Conservation (phyloP, 2,329 filamentous ascomycete species). For the Neoascochyta sp. region DNA sequence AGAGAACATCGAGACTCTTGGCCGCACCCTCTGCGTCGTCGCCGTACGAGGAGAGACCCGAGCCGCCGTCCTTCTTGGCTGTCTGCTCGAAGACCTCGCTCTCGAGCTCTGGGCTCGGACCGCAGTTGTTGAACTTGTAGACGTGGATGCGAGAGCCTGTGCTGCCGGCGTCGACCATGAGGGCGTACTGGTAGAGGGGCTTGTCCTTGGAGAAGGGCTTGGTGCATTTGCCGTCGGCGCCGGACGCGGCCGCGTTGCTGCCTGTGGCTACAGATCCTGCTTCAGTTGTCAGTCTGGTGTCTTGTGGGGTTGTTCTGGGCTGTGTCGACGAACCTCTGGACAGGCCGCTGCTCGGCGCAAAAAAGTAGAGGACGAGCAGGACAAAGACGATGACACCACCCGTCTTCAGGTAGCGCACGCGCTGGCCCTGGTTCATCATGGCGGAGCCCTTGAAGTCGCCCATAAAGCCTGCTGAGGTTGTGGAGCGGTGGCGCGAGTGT, state of each 20-base stretch:
- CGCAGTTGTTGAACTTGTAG: conserved; percentile 99
- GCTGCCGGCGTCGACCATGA: conserved; percentile 98
- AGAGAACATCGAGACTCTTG: conserved; percentile 79
- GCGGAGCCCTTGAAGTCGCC: conserved; percentile 44
- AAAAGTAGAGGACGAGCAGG: conserved; percentile 55
- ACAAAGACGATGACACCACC: conserved; percentile 58
- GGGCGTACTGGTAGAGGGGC: conserved; percentile 91
- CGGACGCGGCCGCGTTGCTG: conserved; percentile 50
- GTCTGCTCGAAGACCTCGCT: conserved; percentile 92
- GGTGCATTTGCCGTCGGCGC: conserved; percentile 69
- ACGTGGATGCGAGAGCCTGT: conserved; percentile 97
- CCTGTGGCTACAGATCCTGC: conserved; percentile 22
- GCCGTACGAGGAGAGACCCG: conserved; percentile 79
- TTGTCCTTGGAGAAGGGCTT: conserved; percentile 83
- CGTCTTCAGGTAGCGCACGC: conserved; percentile 59
- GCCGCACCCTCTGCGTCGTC: conserved; percentile 84
- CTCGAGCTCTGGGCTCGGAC: conserved; percentile 89
- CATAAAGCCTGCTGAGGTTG: conserved; percentile 41
- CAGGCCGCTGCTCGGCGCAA: conserved; percentile 44
- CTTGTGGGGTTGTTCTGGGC: conserved; percentile 1
- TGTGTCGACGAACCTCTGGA: conserved; percentile 22
- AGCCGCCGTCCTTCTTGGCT: conserved; percentile 74
- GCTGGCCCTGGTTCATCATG: conserved; percentile 61
- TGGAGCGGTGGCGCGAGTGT: conserved; percentile 36
- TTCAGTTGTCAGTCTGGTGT: conserved; percentile 1